Evolutionary conservation across 1,284 basidiomycete species (phyloP).

Genomic region (Vanrija pseudolonga): DNA sequence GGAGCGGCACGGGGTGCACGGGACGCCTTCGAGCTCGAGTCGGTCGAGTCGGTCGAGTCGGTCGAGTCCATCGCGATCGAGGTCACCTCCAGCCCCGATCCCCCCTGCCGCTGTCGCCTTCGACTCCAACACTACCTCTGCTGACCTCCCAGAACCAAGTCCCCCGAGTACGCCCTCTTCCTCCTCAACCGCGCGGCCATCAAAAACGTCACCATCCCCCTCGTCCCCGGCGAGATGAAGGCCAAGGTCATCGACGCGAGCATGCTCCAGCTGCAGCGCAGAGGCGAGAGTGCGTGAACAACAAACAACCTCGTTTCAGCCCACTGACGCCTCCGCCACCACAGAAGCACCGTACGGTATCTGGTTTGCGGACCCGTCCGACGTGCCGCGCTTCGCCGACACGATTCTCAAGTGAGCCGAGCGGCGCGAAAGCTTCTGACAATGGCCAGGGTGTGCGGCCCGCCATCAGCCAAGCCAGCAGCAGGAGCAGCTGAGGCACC

Average conservation of each 20-base stretch:
- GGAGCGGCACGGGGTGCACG: not conserved
- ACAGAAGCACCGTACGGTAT: slow-evolving; percentile 25
- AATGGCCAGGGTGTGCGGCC: slow-evolving; percentile 33
- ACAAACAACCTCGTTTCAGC: no score
- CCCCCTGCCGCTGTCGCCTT: no score
- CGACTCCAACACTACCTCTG: not conserved
- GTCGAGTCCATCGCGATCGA: no score
- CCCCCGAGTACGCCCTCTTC: slow-evolving; percentile 40
- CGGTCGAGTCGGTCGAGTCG: no score
- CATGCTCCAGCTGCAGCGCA: slow-evolving; percentile 39
- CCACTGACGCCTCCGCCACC: not conserved
- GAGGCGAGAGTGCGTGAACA: slow-evolving; percentile 43
- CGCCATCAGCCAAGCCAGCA: slow-evolving; percentile 21
- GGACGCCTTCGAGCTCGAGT: no score
- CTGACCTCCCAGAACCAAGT: slow-evolving; percentile 24
- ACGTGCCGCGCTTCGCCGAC: slow-evolving; percentile 28
- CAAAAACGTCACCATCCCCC: slow-evolving; percentile 39
- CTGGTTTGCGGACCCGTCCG: slow-evolving; percentile 38
- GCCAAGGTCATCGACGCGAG: slow-evolving; percentile 29
- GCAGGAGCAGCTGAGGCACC: slow-evolving; percentile 1
- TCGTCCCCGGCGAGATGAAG: slow-evolving; percentile 44
- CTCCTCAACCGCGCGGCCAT: slow-evolving; percentile 41
- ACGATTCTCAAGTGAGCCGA: slow-evolving; percentile 29
- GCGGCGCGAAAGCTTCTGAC: not conserved
- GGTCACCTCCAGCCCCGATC: no score